Percentiles rank a stretch among this genome's conserved stretches.
phyloP scores from a whole-genome alignment of 2,329 filamentous ascomycete species.

The Cordyceps tenuipes region DNA sequence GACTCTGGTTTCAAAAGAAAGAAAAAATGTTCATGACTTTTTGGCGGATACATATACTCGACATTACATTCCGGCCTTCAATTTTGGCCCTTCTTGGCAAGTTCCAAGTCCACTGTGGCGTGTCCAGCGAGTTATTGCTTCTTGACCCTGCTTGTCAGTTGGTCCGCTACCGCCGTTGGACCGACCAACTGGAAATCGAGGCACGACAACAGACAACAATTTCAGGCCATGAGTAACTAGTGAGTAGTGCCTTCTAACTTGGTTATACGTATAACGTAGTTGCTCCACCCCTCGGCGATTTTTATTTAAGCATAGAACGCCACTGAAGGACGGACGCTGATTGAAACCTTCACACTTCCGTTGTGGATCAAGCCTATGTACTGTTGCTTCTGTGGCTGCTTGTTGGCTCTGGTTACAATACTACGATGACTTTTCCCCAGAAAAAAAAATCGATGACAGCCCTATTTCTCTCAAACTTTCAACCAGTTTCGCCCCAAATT shows the following conservation, averaged over 20 bases:
- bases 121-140: background rate
- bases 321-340: background rate
- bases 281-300: background rate
- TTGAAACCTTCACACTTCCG: background rate
- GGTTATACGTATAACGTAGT: no score
- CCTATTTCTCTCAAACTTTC: no score
- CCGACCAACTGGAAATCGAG: background rate
- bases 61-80: background rate
- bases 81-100: constrained; percentile 1
- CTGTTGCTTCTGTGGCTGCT: background rate
- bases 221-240: background rate
- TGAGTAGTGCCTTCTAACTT: no score
- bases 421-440: no score
- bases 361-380: background rate
- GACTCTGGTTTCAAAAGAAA: background rate
- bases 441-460: no score
- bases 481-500: no score
- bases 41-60: background rate
- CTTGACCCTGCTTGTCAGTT: background rate
- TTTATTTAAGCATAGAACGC: constrained; percentile 6
- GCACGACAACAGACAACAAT: background rate
- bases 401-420: background rate
- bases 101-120: background rate
- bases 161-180: background rate
- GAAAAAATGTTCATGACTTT: background rate